These are phyloP conservation scores for Pharus latifolius DNA, from an alignment of 176 grass and related monocot species.

Conservation along the genomic window DNA sequence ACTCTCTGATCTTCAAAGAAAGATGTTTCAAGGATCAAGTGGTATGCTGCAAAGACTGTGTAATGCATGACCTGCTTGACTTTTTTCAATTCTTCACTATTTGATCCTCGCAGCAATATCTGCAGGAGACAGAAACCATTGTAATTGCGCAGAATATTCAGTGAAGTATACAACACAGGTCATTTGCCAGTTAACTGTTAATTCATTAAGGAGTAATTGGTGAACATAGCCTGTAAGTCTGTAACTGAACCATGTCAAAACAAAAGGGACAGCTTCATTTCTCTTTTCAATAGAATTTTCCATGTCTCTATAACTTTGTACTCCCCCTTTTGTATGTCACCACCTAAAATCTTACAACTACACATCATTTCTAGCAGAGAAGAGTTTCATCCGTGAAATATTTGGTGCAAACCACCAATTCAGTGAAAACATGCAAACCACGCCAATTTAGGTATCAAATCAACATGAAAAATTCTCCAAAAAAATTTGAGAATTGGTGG, in stretches of 20 bases:
- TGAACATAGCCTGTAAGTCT: background rate
- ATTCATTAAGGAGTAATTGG: background rate
- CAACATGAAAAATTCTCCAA: too few relatives aligned
- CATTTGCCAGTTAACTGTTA: background rate
- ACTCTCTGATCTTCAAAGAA: conserved; percentile 83
- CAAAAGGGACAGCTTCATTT: background rate
- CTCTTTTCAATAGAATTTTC: background rate
- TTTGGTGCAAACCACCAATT: too few relatives aligned
- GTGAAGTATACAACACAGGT: conserved; percentile 3
- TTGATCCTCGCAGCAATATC: conserved; percentile 76
- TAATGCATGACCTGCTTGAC: conserved; percentile 75
- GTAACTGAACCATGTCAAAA: background rate
- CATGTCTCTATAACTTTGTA: background rate
- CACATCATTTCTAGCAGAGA: background rate
- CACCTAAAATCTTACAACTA: background rate
- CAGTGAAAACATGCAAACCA: too few relatives aligned
- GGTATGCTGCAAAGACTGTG: conserved; percentile 75
- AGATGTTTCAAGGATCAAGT: conserved; percentile 82
- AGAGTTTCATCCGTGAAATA: background rate
- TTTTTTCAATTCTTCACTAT: conserved; percentile 70
- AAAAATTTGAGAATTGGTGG: too few relatives aligned
- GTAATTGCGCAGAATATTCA: background rate
- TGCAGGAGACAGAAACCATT: conserved; percentile 33
- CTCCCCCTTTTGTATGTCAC: background rate
- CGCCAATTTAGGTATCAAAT: too few relatives aligned